phyloP scores from a whole-genome alignment of 176 grass and related monocot genomes.

The Ensete glaucum region DNA sequence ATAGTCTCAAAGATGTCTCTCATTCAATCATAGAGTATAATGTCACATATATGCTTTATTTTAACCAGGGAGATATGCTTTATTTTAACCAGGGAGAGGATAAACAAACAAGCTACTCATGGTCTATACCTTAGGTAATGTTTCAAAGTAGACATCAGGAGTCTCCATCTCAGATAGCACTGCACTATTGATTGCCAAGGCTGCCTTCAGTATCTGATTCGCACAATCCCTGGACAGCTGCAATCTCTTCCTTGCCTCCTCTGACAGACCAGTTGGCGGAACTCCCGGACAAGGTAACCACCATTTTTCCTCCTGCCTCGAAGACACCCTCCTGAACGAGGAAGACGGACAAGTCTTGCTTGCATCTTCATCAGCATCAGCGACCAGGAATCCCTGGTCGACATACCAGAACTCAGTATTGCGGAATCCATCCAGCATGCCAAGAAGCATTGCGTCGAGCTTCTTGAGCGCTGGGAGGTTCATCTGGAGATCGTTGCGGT shows the following conservation, averaged over 20 bases:
- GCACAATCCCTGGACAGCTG: slow-evolving; percentile 86
- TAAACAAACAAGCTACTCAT: background rate
- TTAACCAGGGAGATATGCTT: background rate
- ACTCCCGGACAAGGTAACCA: slow-evolving; percentile 86
- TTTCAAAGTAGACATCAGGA: slow-evolving; percentile 70
- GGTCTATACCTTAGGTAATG: slow-evolving; percentile 72
- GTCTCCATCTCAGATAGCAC: slow-evolving; percentile 93
- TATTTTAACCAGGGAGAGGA: background rate
- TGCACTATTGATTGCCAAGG: slow-evolving; percentile 92
- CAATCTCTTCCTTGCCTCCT: slow-evolving; percentile 76
- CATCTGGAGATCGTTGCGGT: slow-evolving; percentile 82
- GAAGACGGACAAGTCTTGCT: slow-evolving; percentile 26
- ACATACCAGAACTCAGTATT: slow-evolving; percentile 93
- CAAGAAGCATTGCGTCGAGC: slow-evolving; percentile 87
- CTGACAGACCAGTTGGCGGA: slow-evolving; percentile 61
- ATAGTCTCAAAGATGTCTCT: background rate
- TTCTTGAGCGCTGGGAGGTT: slow-evolving; percentile 95
- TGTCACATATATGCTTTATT: background rate
- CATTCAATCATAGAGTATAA: background rate
- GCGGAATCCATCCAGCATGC: slow-evolving; percentile 74
- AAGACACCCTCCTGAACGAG: slow-evolving; percentile 45
- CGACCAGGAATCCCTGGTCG: slow-evolving; percentile 69
- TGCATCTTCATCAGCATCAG: slow-evolving; percentile 38
- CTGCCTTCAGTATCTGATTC: slow-evolving; percentile 95
- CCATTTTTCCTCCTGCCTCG: slow-evolving; percentile 98